Base-by-base conservation (phyloP, 1,284 basidiomycete genomes). In the Moesziomyces parantarcticus region DNA sequence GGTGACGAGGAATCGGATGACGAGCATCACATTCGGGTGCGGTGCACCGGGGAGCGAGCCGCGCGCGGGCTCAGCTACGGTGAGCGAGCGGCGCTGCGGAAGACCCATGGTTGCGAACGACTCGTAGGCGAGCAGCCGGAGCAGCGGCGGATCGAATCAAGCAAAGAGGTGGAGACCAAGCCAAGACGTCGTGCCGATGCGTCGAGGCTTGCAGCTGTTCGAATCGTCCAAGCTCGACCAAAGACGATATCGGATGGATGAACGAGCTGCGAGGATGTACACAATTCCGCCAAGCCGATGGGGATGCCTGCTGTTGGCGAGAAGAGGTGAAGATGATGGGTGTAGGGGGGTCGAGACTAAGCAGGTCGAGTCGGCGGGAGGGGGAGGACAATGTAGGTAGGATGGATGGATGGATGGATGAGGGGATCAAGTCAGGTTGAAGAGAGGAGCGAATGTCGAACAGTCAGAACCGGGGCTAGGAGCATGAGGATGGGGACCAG, bases 1-100 rank as follows among this genome's bases (percentile, higher is more conserved):
- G n/a, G 81, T 79, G 57, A 83, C 49, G 43, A 83, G 65, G 53
- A 83, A 72, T 14, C 82, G 78, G 16, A 83, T 53, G 45, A 68
- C 73, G 36, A 81, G 68, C 51, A 83, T 73, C 25, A 79, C 20
- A 51, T 75, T 79, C 10, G 82, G 82, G 51, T 82, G 74, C 7
- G 79, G 70, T 0, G 82, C 77, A 22, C 65, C 63, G 11, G 73
- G 65, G 11, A 68, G 60, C n/a, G 48, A 49, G 40, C 48, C 45
- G 20, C 54, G 64, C 40, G 64, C 32, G 26, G 75, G 64, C 34
- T 80, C 72, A 7, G 63, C 44, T 7, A 76, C 75, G n/a, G 75
- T 62, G 10, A 79, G 68, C 22, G 79, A 75, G 21, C 77, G 76
- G 26, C 82, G 73, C 23, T 58, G 48, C 20, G 82, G 81, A 13